These are phyloP conservation scores for Lactarius hengduanensis DNA, from an alignment of 768 basidiomycete species.

Conservation along the genomic window DNA sequence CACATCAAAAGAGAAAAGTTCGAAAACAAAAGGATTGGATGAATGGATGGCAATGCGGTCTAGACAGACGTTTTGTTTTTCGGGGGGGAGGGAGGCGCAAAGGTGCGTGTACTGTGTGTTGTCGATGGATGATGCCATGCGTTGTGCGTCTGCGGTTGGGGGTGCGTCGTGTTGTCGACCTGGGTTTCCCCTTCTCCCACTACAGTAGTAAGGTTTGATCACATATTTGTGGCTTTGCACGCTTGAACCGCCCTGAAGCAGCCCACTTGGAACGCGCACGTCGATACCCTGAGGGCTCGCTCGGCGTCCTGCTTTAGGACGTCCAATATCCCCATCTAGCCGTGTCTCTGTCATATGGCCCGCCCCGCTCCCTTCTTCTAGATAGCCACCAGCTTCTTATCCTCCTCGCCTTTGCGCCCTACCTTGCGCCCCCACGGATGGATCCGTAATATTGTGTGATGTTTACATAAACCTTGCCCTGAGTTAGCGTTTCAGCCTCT, in stretches of 20 bases:
- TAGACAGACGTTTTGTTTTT: slow-evolving; percentile 1
- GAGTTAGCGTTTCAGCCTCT: neutral
- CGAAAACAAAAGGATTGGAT: too few relatives aligned
- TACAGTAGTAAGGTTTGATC: slow-evolving; percentile 26
- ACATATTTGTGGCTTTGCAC: neutral
- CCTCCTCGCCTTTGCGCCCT: neutral
- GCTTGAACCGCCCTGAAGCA: slow-evolving; percentile 2
- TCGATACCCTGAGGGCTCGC: neutral
- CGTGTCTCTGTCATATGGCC: neutral
- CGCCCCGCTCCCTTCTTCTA: neutral
- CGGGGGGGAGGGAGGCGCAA: slow-evolving; percentile 9
- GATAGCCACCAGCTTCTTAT: neutral
- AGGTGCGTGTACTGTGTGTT: neutral
- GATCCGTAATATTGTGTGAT: neutral
- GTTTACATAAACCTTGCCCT: neutral
- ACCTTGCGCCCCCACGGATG: neutral
- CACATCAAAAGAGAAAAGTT: too few relatives aligned
- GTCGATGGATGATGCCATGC: neutral
- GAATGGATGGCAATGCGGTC: neutral
- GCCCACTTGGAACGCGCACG: neutral
- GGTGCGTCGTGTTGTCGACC: neutral
- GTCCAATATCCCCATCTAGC: neutral
- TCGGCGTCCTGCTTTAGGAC: neutral
- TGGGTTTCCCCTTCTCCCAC: neutral
- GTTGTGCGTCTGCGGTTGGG: neutral